phyloP scores from a whole-genome alignment of 306 rosid species.

The Malus fusca region DNA sequence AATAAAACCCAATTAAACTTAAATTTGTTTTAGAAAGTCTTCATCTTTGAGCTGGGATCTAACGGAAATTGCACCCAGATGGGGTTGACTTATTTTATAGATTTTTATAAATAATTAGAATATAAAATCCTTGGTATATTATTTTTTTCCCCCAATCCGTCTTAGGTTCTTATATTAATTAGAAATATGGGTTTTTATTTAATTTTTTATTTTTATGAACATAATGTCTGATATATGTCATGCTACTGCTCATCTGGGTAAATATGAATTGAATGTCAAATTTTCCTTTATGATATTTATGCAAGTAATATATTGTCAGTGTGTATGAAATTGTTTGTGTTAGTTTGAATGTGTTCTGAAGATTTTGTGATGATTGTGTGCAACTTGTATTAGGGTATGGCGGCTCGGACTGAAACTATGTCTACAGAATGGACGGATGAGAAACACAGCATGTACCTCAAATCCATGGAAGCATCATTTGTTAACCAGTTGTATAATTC shows the following conservation, averaged over 20 bases:
- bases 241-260: background rate
- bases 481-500: conserved; percentile 48
- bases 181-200: background rate
- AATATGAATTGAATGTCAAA: background rate
- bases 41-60: background rate
- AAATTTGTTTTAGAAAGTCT: background rate
- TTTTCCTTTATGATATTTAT: background rate
- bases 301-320: background rate
- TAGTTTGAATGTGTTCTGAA: background rate
- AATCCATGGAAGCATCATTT: conserved; percentile 66
- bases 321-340: background rate
- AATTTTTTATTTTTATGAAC: background rate
- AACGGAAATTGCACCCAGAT: background rate
- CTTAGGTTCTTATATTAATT: background rate
- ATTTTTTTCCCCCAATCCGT: too few relatives aligned
- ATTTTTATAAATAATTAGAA: background rate
- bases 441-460: conserved; percentile 63
- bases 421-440: conserved; percentile 58
- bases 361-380: conserved; percentile 1
- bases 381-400: conserved; percentile 30
- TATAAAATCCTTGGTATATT: background rate
- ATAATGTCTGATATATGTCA: background rate
- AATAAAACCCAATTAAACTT: background rate
- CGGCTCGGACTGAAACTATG: conserved; percentile 22
- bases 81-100: background rate